phyloP scores from a whole-genome alignment of 164 flowering plant species.

The Magnolia kwangsiensis region DNA sequence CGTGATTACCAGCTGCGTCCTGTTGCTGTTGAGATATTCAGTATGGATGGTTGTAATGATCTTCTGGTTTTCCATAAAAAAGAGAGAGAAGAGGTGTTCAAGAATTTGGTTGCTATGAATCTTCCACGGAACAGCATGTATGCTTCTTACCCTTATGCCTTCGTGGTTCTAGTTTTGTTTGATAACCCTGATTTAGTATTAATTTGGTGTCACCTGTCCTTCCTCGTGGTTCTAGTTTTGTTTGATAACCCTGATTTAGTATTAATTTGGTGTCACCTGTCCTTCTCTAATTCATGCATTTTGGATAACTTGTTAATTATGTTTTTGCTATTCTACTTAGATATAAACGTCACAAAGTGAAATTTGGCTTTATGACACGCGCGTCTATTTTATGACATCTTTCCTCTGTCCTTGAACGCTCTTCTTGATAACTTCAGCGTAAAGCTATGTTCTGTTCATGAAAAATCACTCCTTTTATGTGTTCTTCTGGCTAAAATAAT shows the following conservation, averaged over 20 bases:
- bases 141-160: constrained; percentile 17
- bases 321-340: background rate
- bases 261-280: background rate
- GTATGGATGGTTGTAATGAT: constrained; percentile 99
- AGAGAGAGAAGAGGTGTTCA: constrained; percentile 97
- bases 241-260: constrained; percentile 1
- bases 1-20: constrained; percentile 99
- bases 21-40: constrained; percentile 97
- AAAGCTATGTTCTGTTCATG: too few species aligned
- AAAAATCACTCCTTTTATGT: too few species aligned
- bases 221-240: background rate
- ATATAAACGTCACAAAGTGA: background rate
- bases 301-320: background rate
- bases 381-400: too few species aligned
- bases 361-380: background rate
- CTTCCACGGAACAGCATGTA: constrained; percentile 99
- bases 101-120: constrained; percentile 91
- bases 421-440: too few species aligned
- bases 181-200: background rate
- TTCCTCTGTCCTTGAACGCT: too few species aligned
- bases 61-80: constrained; percentile 97
- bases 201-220: background rate
- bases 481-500: too few species aligned
- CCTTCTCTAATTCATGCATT: background rate
- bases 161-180: background rate